phyloP scores from a whole-genome alignment of 257 asterid genomes.

The Gynochthodes officinalis region DNA sequence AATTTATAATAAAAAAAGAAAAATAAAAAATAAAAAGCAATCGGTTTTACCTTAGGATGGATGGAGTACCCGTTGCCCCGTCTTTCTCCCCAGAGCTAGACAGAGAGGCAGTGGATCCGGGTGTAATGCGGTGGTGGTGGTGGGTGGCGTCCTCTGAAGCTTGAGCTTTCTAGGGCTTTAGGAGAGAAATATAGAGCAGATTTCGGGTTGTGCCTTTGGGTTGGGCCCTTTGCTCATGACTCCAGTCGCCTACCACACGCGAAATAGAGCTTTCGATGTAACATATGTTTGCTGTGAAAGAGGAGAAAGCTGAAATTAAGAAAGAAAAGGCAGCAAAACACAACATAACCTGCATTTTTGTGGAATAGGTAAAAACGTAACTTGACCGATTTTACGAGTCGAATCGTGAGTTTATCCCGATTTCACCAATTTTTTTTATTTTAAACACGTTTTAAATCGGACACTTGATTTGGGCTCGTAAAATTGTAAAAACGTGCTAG shows the following conservation, averaged over 20 bases:
- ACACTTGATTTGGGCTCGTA: too few species aligned
- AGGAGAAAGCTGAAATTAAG: too few species aligned
- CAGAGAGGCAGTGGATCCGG: background rate
- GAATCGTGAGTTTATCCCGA: too few species aligned
- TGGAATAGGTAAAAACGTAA: too few species aligned
- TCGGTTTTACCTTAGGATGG: constrained; percentile 3
- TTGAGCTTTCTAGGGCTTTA: constrained; percentile 3
- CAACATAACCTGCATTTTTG: too few species aligned
- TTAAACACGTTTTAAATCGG: too few species aligned
- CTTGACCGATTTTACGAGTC: too few species aligned
- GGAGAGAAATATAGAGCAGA: background rate
- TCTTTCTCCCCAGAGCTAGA: background rate
- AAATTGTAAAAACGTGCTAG: too few species aligned
- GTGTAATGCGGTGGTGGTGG: background rate
- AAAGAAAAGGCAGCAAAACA: too few species aligned
- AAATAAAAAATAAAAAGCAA: background rate
- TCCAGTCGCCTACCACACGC: background rate
- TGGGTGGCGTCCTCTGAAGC: background rate
- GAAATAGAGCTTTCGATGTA: too few species aligned
- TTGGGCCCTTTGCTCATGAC: background rate
- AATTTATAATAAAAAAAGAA: background rate
- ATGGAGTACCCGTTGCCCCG: background rate
- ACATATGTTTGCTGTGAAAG: too few species aligned
- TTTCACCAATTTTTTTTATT: too few species aligned
- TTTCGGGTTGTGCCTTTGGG: background rate